These are phyloP conservation scores for Kregervanrija delftensis DNA, from an alignment of 805 yeast species.

Conservation along the genomic window DNA sequence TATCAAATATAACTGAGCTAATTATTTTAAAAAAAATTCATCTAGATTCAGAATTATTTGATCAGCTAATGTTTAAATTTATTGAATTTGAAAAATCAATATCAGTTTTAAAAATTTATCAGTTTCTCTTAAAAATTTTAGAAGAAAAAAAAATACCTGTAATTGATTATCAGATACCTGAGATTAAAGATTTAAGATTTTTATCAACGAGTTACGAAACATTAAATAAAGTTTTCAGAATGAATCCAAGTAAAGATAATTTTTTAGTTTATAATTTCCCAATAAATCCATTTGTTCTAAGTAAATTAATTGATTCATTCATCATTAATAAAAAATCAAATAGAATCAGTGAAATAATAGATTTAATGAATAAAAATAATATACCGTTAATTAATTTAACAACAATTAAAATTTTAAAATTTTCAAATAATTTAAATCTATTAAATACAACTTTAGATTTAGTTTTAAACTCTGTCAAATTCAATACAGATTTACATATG, in stretches of 20 bases:
- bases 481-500: constrained; percentile 6
- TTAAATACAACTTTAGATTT: constrained; percentile 3
- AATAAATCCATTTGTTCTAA: not conserved
- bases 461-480: not conserved
- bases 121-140: too few relatives aligned
- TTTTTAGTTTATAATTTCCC: not conserved
- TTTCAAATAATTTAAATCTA: not conserved
- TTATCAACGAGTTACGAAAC: too few relatives aligned
- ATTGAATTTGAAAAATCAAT: too few relatives aligned
- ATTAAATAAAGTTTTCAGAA: not conserved
- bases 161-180: too few relatives aligned
- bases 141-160: too few relatives aligned
- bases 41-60: too few relatives aligned
- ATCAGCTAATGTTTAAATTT: too few relatives aligned
- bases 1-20: too few relatives aligned
- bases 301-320: too few relatives aligned
- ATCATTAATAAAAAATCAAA: not conserved
- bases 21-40: too few relatives aligned
- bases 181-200: too few relatives aligned
- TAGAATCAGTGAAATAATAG: not conserved
- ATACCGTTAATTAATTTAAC: constrained; percentile 1
- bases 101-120: too few relatives aligned
- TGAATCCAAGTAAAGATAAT: not conserved
- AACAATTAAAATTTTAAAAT: not conserved
- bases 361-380: not conserved